Base-by-base conservation (phyloP, 768 basidiomycete species). In the Agaricus bisporus region DNA sequence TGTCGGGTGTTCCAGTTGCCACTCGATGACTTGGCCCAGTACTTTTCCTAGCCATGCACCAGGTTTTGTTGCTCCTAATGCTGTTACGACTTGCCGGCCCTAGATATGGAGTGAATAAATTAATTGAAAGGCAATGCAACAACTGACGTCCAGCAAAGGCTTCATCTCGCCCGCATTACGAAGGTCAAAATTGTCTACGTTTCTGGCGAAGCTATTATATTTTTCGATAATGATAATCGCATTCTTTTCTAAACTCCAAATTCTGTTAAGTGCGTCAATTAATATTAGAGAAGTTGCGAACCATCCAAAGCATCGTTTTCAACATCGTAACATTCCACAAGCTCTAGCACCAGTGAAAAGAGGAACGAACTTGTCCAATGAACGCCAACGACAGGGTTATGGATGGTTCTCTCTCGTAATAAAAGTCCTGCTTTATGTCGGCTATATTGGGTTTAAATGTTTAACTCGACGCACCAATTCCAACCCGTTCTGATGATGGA, bases 1-100 rank as follows among this genome's bases (percentile, higher is more conserved):
- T 2, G 73, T 61, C 0, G 94, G 91, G 64, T 93, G 71, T 35
- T 81, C 84, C 6, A 98, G 75, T 61, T 94, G 92, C 95, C 94
- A 98, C 56, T 85, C 80, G 17, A 91, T 63, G 22, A 98, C 76
- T 44, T 75, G 77, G n/a, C 75, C 70, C 17, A 91, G 72, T 5
- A 85, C 76, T 26, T 76, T 68, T 29, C 80, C 79, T 5, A 85
- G 82, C 82, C 91, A 85, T 1, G 82, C 77, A 1, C 93, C 93
- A 1, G 84, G 77, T 56, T 75, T 81, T 2, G 68, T 64, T 15
- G 73, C 73, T 1, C 69, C 77, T 5, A 95, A 71, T 8, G 80
- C 64, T 18, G 67, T 56, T 2, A 78, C 69, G 32, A 93, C 73
- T 51, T 87, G 82, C 26, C 74, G 79, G 1, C 95, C 95, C 95